Evolutionary conservation across 1,139 yeast species (phyloP), one percentile per base, ranked within the genome.

Genomic region (Nakaseomyces uthaithaninus): DNA sequence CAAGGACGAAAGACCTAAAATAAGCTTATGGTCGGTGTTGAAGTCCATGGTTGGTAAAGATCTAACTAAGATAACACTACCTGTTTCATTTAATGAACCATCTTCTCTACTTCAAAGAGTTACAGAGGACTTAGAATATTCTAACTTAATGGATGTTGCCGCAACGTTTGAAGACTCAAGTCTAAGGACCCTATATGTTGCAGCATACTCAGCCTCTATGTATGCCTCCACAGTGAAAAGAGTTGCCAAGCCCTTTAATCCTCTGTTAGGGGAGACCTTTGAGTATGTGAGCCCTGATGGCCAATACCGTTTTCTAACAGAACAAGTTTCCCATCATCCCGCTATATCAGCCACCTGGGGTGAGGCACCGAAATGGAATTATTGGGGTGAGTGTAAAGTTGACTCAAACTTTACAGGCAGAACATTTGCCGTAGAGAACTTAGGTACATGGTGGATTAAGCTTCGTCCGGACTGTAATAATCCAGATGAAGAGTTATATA

Each of bases 291-390:
- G 97, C 50, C 95, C 96, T 0, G 96, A 91, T 55, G 72, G 77
- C 53, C 82, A 85, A 35, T 91, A 79, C 62, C 72, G 98, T 57
- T 75, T 87, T 59, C 69, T 91, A 52, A 77, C 85, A 12, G 98
- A 91, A 62, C 98, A 91, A 63, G 98, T 93, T n/a, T 82, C 94
- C 47, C 98, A 91, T 59, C 98, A 91, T 64, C 98, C 98, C 2
- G 96, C 97, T 1, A 77, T 91, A 45, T 85, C 95, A 52, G 98
- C 98, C 0, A 75, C 94, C 52, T 66, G 75, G 56, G 94, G 95
- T 1, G 94, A 91, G 60, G 76, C 94, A 4, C 75, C 86, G 2
- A 77, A 78, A 51, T 91, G 98, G 98, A 95, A 87, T 50, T 93
- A 89, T 57, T 89, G 80, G 60, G 98, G 98, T 45, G 96, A 89